Evolutionary conservation across 1,139 yeast genomes (phyloP).

Genomic region (Candida sp.): DNA sequence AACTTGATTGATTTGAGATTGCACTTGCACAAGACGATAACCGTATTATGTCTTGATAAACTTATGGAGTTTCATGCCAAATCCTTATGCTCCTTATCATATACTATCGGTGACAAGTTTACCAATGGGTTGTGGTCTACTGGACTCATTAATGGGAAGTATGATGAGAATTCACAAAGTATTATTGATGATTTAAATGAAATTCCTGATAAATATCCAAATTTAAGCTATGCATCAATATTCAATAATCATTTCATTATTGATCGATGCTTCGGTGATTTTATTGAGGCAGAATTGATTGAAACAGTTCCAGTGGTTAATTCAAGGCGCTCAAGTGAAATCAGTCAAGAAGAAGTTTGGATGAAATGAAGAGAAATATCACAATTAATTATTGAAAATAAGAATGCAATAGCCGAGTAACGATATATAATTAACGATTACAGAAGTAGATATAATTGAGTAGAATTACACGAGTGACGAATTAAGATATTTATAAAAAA

Average conservation of each 20-base stretch:
- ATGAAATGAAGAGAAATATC: not conserved
- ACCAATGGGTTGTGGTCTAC: slow-evolving; percentile 1
- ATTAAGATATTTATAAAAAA: no score
- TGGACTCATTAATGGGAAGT: not conserved
- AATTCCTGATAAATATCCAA: slow-evolving; percentile 1
- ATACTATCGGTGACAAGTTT: not conserved
- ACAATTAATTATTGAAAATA: not conserved
- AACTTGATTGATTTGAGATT: not conserved
- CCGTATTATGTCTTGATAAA: not conserved
- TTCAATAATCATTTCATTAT: not conserved
- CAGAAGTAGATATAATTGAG: no score
- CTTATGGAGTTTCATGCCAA: not conserved
- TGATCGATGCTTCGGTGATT: slow-evolving; percentile 2
- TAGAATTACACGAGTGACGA: no score
- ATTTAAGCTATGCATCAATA: slow-evolving; percentile 1
- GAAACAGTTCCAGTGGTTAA: not conserved
- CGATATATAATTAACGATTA: no score
- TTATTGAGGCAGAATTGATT: slow-evolving; percentile 1
- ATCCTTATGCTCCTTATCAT: not conserved
- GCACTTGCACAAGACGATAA: not conserved
- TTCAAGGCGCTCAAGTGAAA: slow-evolving; percentile 1
- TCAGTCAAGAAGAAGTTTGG: not conserved
- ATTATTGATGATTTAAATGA: slow-evolving; percentile 1
- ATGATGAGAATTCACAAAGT: not conserved
- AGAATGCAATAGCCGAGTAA: no score